Evolutionary conservation across 495 filamentous ascomycete species (phyloP), one percentile per base, ranked within the genome.

Genomic region (Xylona heveae): DNA sequence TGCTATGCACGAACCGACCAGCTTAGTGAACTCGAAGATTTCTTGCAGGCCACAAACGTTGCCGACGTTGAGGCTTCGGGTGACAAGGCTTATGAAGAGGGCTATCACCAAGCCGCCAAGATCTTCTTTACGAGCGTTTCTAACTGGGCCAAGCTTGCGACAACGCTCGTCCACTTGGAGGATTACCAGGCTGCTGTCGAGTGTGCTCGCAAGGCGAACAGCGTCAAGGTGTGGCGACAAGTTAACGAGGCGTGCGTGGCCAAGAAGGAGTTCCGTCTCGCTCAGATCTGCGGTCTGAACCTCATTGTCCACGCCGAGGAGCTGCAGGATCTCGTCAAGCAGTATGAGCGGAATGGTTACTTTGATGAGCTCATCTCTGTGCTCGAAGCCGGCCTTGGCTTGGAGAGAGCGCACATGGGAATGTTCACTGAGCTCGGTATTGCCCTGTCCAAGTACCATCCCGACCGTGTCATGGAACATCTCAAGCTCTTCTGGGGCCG

Each of bases 201-300:
- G 55, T 95, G 84, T 46, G 90, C 90, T 16, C 80, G 90, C 47
- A 95, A 95, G 58, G 90, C 90, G 49, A 99, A 95, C 63, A 99
- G 83, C 59, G 82, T 90, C 57, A 93, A 91, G 63, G 90, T 99
- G 34, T 99, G 90, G 90, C 92, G 84, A 59, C 81, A 99, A 54
- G 90, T 99, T 42, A 91, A 95, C 54, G 77, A 78, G 48, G 90
- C 88, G 22, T 99, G 90, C 53, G 79, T 99, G 34, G 65, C 71
- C 41, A 99, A 93, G 77, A 94, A 92, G 61, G 90, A 99, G 49
- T 99, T 99, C 70, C 78, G 88, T 40, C 75, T 99, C 28, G 88
- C 90, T 21, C 91, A 95, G 61, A 99, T 99, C 45, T 99, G 90
- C 53, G 90, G 90, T 62, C 70, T 99, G 19, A 99, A 94, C 57